Percentiles rank a stretch among this genome's conserved stretches.
Evolutionary conservation across 352 stramenopile genomes (phyloP).

Genomic region (Thraustochytrium sp.): DNA sequence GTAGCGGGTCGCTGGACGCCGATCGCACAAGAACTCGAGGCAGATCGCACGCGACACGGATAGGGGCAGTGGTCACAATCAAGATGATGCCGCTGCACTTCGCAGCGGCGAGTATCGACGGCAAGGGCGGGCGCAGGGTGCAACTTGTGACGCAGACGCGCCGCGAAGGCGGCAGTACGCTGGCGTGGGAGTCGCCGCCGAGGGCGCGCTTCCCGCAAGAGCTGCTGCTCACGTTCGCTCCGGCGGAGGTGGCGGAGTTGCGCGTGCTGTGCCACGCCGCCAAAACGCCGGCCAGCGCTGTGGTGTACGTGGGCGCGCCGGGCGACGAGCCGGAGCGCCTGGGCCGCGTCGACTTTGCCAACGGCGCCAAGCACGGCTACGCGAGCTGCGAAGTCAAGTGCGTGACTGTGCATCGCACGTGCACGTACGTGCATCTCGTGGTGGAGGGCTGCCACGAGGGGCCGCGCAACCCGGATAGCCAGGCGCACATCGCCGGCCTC

Average conservation of each 20-base stretch:
- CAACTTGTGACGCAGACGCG: not conserved
- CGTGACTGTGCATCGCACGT: not conserved
- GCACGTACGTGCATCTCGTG: not conserved
- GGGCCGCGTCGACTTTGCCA: slow-evolving; percentile 19
- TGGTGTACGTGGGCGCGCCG: not conserved
- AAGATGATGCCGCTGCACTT: not conserved
- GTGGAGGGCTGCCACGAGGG: slow-evolving; percentile 29
- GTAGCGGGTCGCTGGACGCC: too few species aligned
- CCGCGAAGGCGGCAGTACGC: not conserved
- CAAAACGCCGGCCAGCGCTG: not conserved
- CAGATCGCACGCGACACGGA: not conserved
- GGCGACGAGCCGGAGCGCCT: not conserved
- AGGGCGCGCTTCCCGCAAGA: slow-evolving; percentile 1
- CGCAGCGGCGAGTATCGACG: not conserved
- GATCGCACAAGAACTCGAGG: not conserved
- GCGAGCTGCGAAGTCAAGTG: slow-evolving; percentile 25
- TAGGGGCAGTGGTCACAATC: not conserved
- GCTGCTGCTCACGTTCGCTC: not conserved
- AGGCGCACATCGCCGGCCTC: not conserved
- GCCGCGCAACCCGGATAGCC: not conserved
- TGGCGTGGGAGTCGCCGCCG: slow-evolving; percentile 4
- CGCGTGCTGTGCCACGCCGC: not conserved
- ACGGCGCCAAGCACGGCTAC: not conserved
- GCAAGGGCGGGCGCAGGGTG: not conserved
- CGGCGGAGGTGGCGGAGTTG: not conserved